A percentile compares a stretch with the other conserved stretches of the same genome.
These are phyloP conservation scores for Eucalyptus dawsonii DNA, from an alignment of 345 rosid species.

Conservation along the genomic window DNA sequence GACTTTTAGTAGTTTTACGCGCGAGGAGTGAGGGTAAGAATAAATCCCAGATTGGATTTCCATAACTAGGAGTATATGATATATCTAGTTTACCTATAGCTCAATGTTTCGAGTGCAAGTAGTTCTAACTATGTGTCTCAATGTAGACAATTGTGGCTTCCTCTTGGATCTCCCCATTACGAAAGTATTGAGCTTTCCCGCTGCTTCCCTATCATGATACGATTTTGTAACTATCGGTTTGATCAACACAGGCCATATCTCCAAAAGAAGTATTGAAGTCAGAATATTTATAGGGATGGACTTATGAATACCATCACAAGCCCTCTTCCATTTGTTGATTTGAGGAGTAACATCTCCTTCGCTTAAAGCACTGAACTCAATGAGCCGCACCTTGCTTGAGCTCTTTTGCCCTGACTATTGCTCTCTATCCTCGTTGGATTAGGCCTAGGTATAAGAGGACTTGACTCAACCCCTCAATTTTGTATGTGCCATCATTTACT, in stretches of 20 bases:
- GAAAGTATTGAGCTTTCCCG: not conserved
- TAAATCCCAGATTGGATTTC: not conserved
- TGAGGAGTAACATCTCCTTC: not conserved
- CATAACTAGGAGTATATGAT: not conserved
- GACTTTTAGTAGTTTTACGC: not conserved
- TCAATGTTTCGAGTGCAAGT: not conserved
- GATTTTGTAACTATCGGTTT: not conserved
- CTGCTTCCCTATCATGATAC: not conserved
- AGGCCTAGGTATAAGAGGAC: not conserved
- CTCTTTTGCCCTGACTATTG: not conserved
- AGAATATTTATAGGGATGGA: not conserved
- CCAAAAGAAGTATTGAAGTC: not conserved
- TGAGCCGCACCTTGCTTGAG: not conserved
- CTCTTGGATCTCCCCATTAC: not conserved
- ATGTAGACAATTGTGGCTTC: not conserved
- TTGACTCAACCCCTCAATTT: not conserved
- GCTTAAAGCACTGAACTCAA: not conserved
- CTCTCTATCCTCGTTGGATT: not conserved
- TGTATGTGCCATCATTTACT: not conserved
- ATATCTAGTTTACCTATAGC: not conserved
- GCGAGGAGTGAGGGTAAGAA: not conserved
- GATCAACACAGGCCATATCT: not conserved
- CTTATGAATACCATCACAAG: not conserved
- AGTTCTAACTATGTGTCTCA: not conserved
- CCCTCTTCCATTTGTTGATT: not conserved